phyloP scores from a whole-genome alignment of 2,329 filamentous ascomycete genomes.

The Phyllosticta citribraziliensis region DNA sequence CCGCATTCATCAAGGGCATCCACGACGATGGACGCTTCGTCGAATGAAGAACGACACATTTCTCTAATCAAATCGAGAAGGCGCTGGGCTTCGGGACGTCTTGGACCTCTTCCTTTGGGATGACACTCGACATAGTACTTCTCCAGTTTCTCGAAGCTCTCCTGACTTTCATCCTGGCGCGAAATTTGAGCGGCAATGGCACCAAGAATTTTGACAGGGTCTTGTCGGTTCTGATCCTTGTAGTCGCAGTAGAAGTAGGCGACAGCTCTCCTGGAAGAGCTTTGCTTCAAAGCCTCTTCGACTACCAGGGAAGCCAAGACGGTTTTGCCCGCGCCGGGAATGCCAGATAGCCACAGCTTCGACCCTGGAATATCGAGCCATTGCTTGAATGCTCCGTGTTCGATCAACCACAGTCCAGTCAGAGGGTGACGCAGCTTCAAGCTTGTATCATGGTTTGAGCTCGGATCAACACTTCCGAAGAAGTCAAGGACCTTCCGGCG shows the following conservation, averaged over 20 bases:
- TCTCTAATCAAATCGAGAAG: constrained; percentile 9
- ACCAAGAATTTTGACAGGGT: constrained; percentile 17
- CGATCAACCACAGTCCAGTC: background rate
- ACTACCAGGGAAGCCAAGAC: background rate
- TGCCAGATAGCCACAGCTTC: background rate
- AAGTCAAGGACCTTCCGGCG: background rate
- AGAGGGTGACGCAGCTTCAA: background rate
- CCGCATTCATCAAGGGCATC: constrained; percentile 22
- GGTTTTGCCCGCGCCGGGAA: background rate
- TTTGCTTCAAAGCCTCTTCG: background rate
- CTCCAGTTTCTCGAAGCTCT: constrained; percentile 13
- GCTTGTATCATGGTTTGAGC: background rate
- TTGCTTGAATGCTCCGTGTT: background rate
- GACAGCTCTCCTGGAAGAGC: background rate
- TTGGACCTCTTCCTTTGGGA: background rate
- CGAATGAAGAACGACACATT: constrained; percentile 11
- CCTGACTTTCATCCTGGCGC: constrained; percentile 16
- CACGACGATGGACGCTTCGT: constrained; percentile 16
- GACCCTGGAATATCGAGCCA: background rate
- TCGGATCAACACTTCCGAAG: background rate
- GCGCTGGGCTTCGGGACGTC: background rate
- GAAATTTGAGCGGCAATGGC: constrained; percentile 22
- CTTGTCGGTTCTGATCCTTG: constrained; percentile 15
- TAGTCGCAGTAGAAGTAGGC: constrained; percentile 26
- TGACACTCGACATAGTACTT: constrained; percentile 9